Conservation (phyloP, 257 asterid genomes). For the Nicotiana paniculata region DNA sequence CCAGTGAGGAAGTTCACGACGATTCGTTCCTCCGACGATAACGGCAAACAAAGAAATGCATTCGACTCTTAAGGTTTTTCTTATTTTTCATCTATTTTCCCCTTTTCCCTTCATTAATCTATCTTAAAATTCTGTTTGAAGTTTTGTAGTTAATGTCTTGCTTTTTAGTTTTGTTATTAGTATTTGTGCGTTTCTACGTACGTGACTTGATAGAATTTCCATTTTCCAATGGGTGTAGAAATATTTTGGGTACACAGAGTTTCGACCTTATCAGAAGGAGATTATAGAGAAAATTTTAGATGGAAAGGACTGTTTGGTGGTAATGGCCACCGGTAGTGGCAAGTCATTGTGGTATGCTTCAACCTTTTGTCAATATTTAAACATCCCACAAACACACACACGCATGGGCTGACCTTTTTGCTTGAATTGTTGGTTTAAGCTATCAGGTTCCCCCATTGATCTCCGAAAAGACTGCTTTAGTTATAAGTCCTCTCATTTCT, state of each 20-base stretch:
- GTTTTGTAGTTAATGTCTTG: not conserved
- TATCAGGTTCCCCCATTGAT: slow-evolving; percentile 90
- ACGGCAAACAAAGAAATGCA: slow-evolving; percentile 29
- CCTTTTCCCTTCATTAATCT: not conserved
- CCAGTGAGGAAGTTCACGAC: not conserved
- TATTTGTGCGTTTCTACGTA: not conserved
- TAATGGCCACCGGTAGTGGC: slow-evolving; percentile 98
- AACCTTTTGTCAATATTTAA: not conserved
- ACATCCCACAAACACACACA: not conserved
- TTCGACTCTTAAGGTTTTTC: slow-evolving; percentile 55
- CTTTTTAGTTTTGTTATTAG: not conserved
- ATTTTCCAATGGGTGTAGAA: slow-evolving; percentile 33
- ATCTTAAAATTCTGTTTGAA: not conserved
- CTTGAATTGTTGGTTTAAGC: slow-evolving; percentile 32
- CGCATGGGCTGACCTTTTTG: not conserved
- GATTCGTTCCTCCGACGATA: not conserved
- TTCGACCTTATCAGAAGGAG: slow-evolving; percentile 90
- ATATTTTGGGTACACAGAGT: slow-evolving; percentile 76
- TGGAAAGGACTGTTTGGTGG: slow-evolving; percentile 77
- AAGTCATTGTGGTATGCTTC: slow-evolving; percentile 71
- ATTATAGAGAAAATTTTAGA: slow-evolving; percentile 53
- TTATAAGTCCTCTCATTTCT: slow-evolving; percentile 87
- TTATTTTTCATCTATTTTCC: not conserved
- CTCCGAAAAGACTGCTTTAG: slow-evolving; percentile 67
- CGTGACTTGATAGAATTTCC: not conserved